These are phyloP conservation scores for Paramecium sexaurelia DNA, from an alignment of 73 alveolate genomes.

Conservation along the genomic window DNA sequence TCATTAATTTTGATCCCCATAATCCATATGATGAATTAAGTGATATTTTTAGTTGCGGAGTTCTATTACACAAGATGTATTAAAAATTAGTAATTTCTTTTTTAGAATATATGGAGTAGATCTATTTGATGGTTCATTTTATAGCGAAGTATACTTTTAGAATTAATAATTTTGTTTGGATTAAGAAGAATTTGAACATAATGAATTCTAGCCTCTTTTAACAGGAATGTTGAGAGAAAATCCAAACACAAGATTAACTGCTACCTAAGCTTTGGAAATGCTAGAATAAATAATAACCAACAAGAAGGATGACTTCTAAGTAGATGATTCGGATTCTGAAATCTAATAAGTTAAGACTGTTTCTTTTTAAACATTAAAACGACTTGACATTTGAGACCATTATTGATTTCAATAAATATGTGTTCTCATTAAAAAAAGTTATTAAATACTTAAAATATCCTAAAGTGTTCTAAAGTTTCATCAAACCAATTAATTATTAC, in stretches of 20 bases:
- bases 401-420: not conserved
- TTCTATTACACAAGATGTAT: not conserved
- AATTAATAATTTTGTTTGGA: not conserved
- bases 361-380: not conserved
- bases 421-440: not conserved
- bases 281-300: not conserved
- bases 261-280: not conserved
- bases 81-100: not conserved
- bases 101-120: not conserved
- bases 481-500: not conserved
- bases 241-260: not conserved
- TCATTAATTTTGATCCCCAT: not conserved
- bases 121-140: not conserved
- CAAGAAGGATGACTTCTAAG: not conserved
- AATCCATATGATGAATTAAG: slow-evolving; percentile 3
- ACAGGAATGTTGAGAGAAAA: not conserved
- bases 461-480: not conserved
- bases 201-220: not conserved
- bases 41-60: slow-evolving; percentile 36
- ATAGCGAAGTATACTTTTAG: not conserved
- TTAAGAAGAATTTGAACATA: not conserved
- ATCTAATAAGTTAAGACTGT: not conserved
- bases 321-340: not conserved
- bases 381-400: not conserved
- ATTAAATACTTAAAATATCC: not conserved